A percentile compares a stretch with the other conserved stretches of the same genome.
Conservation (phyloP, 768 basidiomycete species). For the Macrolepiota albuminosa region DNA sequence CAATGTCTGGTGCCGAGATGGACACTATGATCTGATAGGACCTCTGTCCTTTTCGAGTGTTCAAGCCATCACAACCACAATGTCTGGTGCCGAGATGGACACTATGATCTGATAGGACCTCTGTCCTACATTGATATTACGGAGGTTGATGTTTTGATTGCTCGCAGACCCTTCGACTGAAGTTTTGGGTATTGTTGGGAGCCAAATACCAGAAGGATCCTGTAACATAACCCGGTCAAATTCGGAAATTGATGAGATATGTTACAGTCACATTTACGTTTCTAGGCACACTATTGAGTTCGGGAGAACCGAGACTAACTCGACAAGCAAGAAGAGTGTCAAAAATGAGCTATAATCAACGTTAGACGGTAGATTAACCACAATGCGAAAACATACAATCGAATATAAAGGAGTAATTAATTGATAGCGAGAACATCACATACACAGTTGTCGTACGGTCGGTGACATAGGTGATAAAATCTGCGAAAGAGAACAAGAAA, state of each 20-base stretch:
- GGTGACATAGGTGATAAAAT: slow-evolving; percentile 25
- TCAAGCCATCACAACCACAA: neutral
- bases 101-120: slow-evolving; percentile 11
- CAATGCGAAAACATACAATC: slow-evolving; percentile 21
- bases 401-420: slow-evolving; percentile 40
- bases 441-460: slow-evolving; percentile 26
- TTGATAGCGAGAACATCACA: slow-evolving; percentile 33
- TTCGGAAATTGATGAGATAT: neutral
- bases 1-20: neutral
- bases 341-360: slow-evolving; percentile 3
- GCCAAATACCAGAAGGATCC: slow-evolving; percentile 9
- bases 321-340: slow-evolving; percentile 14
- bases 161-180: neutral
- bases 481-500: slow-evolving; percentile 29
- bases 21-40: slow-evolving; percentile 9
- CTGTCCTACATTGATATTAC: slow-evolving; percentile 17
- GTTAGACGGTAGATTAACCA: neutral
- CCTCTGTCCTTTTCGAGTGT: slow-evolving; percentile 17
- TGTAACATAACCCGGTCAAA: neutral
- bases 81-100: neutral
- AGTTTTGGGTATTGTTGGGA: slow-evolving; percentile 2
- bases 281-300: slow-evolving; percentile 1
- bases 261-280: neutral
- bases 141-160: slow-evolving; percentile 16
- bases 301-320: slow-evolving; percentile 7